Percentiles rank a stretch among this genome's conserved stretches.
phyloP scores from a whole-genome alignment of 176 grass and related monocot genomes.

The Carex parvula region DNA sequence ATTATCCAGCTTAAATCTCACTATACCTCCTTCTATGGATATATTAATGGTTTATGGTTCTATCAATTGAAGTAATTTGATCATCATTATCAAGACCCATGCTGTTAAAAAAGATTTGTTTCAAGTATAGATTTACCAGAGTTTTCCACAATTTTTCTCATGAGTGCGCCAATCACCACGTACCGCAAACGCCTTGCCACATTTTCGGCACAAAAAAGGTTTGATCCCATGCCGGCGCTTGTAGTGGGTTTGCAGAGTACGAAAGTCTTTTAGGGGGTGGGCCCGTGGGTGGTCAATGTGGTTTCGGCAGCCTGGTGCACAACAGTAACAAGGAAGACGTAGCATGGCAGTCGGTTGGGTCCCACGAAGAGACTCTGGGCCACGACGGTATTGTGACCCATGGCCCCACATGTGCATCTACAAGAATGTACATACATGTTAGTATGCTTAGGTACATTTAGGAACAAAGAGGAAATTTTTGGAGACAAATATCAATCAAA shows the following conservation, averaged over 20 bases:
- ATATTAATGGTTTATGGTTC: no score
- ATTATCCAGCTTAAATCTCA: no score
- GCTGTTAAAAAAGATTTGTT: background rate
- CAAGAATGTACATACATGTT: background rate
- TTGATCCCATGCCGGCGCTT: slow-evolving; percentile 53
- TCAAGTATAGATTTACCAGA: slow-evolving; percentile 31
- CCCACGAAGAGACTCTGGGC: slow-evolving; percentile 49
- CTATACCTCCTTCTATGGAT: no score
- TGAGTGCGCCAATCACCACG: slow-evolving; percentile 72
- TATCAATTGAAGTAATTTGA: no score
- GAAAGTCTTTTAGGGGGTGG: slow-evolving; percentile 61
- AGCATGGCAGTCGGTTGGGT: slow-evolving; percentile 65
- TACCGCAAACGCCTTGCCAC: slow-evolving; percentile 59
- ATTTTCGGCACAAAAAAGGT: slow-evolving; percentile 62
- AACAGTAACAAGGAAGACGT: slow-evolving; percentile 65
- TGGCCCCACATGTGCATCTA: slow-evolving; percentile 85
- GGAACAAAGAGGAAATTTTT: background rate
- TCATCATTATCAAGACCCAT: no score
- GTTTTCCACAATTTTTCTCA: slow-evolving; percentile 74
- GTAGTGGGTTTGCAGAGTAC: slow-evolving; percentile 65
- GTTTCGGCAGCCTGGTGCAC: slow-evolving; percentile 54
- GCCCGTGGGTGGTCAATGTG: slow-evolving; percentile 62
- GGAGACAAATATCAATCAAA: no score
- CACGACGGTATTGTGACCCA: slow-evolving; percentile 62
- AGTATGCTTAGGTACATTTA: background rate